Percentiles rank a stretch among this genome's conserved stretches.
phyloP scores from a whole-genome alignment of 2,329 filamentous ascomycete species.

The Colletotrichum filicis region DNA sequence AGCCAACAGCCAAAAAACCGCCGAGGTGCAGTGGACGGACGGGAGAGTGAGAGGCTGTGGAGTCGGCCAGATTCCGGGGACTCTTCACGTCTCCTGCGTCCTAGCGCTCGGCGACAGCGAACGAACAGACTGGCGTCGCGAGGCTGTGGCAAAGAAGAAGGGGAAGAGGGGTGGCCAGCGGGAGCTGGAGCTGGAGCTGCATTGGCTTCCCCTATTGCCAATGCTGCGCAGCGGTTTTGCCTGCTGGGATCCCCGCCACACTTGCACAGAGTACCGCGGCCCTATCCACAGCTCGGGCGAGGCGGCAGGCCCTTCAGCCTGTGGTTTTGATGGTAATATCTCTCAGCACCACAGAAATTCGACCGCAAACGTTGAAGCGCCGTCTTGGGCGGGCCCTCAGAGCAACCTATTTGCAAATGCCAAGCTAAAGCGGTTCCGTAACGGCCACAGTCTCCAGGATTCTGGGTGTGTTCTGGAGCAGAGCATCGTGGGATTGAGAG shows the following conservation, averaged over 20 bases:
- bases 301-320: constrained; percentile 13
- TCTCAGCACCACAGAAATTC: constrained; percentile 17
- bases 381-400: constrained; percentile 15
- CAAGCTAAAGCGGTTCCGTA: constrained; percentile 22
- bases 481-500: constrained; percentile 12
- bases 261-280: neutral
- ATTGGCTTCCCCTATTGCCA: constrained; percentile 6
- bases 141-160: constrained; percentile 32
- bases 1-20: neutral
- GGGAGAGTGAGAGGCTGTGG: constrained; percentile 8
- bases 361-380: constrained; percentile 15
- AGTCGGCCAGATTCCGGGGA: constrained; percentile 34
- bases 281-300: constrained; percentile 15
- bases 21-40: neutral
- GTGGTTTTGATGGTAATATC: constrained; percentile 10
- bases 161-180: neutral
- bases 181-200: neutral
- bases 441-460: constrained; percentile 26
- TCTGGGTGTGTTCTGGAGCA: constrained; percentile 32
- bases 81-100: constrained; percentile 14
- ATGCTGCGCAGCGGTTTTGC: constrained; percentile 30
- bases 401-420: constrained; percentile 32
- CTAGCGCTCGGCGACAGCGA: constrained; percentile 31
- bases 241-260: constrained; percentile 24
- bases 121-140: constrained; percentile 29